These are phyloP conservation scores for Solanum rostratum DNA, from an alignment of 257 asterid species.

Conservation along the genomic window DNA sequence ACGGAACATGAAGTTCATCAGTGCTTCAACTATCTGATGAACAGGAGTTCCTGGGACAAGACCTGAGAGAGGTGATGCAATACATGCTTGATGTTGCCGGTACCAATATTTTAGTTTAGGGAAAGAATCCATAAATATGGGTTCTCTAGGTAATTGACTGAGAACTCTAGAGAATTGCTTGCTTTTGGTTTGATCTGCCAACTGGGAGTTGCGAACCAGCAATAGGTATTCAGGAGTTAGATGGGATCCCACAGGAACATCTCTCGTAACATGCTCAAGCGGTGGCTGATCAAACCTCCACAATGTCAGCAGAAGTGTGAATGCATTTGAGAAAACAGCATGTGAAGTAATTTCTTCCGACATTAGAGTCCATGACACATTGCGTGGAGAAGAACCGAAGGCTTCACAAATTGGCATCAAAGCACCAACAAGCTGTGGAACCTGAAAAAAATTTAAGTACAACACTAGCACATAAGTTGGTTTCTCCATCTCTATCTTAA, in stretches of 20 bases:
- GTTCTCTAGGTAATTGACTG: constrained; percentile 39
- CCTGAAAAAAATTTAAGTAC: constrained; percentile 29
- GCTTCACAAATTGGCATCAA: constrained; percentile 95
- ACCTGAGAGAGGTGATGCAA: constrained; percentile 75
- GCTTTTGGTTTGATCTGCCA: constrained; percentile 41
- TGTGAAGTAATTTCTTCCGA: constrained; percentile 72
- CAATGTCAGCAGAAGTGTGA: constrained; percentile 71
- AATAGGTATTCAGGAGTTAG: constrained; percentile 85
- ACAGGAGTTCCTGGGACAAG: constrained; percentile 84
- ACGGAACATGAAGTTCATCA: constrained; percentile 74
- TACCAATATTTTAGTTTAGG: constrained; percentile 88
- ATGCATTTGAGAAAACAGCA: constrained; percentile 87
- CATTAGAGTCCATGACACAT: constrained; percentile 56
- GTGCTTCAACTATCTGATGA: constrained; percentile 82
- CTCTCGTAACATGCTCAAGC: constrained; percentile 61
- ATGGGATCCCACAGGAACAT: constrained; percentile 65
- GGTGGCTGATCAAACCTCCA: constrained; percentile 97
- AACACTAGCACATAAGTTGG: neutral
- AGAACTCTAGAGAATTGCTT: constrained; percentile 39
- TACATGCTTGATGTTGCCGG: constrained; percentile 82
- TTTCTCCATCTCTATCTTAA: neutral
- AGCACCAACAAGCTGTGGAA: constrained; percentile 95
- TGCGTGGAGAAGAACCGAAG: constrained; percentile 88
- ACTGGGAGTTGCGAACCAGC: constrained; percentile 60
- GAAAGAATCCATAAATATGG: constrained; percentile 73